A percentile compares a stretch with the other conserved stretches of the same genome.
Conservation (phyloP, 495 filamentous ascomycete species). For the Penicillium atrosanguineum region DNA sequence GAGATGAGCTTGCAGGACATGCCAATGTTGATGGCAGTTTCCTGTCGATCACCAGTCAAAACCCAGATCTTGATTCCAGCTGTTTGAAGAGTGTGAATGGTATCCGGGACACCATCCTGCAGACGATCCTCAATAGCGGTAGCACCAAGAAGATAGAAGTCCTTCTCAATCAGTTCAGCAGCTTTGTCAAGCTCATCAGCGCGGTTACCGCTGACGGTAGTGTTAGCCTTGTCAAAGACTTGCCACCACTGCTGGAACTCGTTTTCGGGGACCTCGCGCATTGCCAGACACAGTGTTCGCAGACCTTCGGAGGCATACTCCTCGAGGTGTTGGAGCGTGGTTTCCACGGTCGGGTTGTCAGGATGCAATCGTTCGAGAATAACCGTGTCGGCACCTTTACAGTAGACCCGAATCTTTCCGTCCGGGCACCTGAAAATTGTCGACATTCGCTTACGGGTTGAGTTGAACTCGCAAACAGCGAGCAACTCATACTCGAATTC, state of each 20-base stretch:
- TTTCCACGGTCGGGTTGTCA: slow-evolving; percentile 81
- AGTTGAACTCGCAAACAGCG: slow-evolving; percentile 98
- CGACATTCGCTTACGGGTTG: slow-evolving; percentile 96
- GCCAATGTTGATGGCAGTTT: slow-evolving; percentile 99
- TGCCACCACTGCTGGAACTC: slow-evolving; percentile 88
- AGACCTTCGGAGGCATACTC: slow-evolving; percentile 97
- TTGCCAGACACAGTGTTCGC: slow-evolving; percentile 89
- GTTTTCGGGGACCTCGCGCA: slow-evolving; percentile 88
- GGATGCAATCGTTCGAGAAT: slow-evolving; percentile 82
- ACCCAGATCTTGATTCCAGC: slow-evolving; percentile 99
- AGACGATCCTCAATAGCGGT: slow-evolving; percentile 97
- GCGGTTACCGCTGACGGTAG: slow-evolving; percentile 88
- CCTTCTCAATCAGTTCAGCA: slow-evolving; percentile 89
- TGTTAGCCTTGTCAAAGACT: slow-evolving; percentile 85
- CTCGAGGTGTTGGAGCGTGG: slow-evolving; percentile 88
- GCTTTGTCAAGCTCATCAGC: slow-evolving; percentile 97
- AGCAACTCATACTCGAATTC: slow-evolving; percentile 85
- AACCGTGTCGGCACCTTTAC: slow-evolving; percentile 97
- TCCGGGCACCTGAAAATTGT: slow-evolving; percentile 95
- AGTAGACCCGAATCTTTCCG: slow-evolving; percentile 88
- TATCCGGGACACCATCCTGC: slow-evolving; percentile 97
- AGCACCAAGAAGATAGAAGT: slow-evolving; percentile 87
- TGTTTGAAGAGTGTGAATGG: slow-evolving; percentile 94
- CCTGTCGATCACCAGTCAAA: slow-evolving; percentile 94
- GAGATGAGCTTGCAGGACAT: slow-evolving; percentile 99